Evolutionary conservation across 495 filamentous ascomycete species (phyloP).

Genomic region (Penicillium crystallinum): DNA sequence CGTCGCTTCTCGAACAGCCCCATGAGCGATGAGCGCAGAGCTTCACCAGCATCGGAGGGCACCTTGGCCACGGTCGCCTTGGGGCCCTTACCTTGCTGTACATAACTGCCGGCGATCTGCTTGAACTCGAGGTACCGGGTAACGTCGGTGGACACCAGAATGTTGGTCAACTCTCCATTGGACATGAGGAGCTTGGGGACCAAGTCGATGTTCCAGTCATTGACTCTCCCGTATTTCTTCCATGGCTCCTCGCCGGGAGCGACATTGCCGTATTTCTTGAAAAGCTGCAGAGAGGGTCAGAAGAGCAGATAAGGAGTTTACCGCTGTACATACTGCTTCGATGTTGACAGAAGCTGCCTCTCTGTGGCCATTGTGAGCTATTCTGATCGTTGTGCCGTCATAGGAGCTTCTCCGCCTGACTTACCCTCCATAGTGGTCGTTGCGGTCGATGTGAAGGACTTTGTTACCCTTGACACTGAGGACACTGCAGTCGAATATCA

Average conservation of each 20-base stretch:
- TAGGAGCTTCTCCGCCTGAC: conserved; percentile 31
- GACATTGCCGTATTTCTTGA: conserved; percentile 90
- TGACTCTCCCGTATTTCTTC: conserved; percentile 92
- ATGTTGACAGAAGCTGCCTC: conserved; percentile 94
- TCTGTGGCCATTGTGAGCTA: conserved; percentile 42
- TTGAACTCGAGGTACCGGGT: conserved; percentile 97
- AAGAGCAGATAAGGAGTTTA: not conserved
- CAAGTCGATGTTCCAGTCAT: conserved; percentile 99
- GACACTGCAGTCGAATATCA: conserved; percentile 52
- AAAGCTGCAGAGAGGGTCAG: conserved; percentile 55
- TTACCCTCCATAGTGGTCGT: conserved; percentile 97
- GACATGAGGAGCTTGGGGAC: conserved; percentile 98
- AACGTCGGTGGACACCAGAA: conserved; percentile 92
- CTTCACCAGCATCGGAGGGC: conserved; percentile 87
- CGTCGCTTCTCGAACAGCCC: conserved; percentile 95
- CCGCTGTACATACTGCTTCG: conserved; percentile 60
- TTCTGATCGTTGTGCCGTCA: conserved; percentile 9
- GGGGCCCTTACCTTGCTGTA: conserved; percentile 76
- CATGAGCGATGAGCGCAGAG: conserved; percentile 89
- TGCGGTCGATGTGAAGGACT: conserved; percentile 97
- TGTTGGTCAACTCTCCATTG: conserved; percentile 96
- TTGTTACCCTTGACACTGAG: conserved; percentile 98
- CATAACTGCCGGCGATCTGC: conserved; percentile 96
- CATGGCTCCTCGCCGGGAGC: conserved; percentile 79
- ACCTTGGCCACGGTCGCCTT: conserved; percentile 94